Evolutionary conservation across 345 rosid genomes (phyloP).

Genomic region (Ceriops zippeliana): DNA sequence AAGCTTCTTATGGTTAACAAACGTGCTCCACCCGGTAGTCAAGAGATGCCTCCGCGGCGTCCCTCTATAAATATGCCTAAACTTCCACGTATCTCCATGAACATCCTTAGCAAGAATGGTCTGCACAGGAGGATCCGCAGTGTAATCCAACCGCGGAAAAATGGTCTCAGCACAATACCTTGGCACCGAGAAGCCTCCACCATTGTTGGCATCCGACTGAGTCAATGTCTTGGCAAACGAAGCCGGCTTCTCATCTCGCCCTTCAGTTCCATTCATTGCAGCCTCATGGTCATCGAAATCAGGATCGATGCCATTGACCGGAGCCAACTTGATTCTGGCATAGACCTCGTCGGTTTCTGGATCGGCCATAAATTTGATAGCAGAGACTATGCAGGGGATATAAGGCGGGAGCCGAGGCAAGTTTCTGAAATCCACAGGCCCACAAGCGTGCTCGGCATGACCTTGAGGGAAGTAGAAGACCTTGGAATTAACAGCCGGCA

Average conservation of each 20-base stretch:
- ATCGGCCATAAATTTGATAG: constrained; percentile 30
- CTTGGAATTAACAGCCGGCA: constrained; percentile 24
- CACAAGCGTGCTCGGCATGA: constrained; percentile 22
- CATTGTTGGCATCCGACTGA: constrained; percentile 96
- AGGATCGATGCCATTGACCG: constrained; percentile 2
- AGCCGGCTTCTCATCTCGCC: constrained; percentile 41
- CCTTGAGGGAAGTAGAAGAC: constrained; percentile 33
- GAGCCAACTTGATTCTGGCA: constrained; percentile 18
- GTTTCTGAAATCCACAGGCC: constrained; percentile 22
- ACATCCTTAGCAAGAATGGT: constrained; percentile 92
- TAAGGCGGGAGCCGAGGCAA: constrained; percentile 20
- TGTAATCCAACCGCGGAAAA: constrained; percentile 79
- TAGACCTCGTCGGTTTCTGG: constrained; percentile 30
- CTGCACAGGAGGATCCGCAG: constrained; percentile 94
- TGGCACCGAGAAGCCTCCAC: constrained; percentile 98
- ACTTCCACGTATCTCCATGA: constrained; percentile 89
- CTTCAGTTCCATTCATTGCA: constrained; percentile 10
- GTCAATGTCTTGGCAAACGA: constrained; percentile 95
- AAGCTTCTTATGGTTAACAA: constrained; percentile 95
- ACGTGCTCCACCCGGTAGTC: constrained; percentile 97
- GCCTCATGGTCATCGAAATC: constrained; percentile 32
- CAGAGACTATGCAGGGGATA: constrained; percentile 15
- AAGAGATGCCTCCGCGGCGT: constrained; percentile 95
- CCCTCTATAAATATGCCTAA: constrained; percentile 92
- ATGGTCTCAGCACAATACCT: constrained; percentile 96